Base-by-base conservation (phyloP, 2,329 filamentous ascomycete genomes). In the Ophiostoma novo-ulmi region DNA sequence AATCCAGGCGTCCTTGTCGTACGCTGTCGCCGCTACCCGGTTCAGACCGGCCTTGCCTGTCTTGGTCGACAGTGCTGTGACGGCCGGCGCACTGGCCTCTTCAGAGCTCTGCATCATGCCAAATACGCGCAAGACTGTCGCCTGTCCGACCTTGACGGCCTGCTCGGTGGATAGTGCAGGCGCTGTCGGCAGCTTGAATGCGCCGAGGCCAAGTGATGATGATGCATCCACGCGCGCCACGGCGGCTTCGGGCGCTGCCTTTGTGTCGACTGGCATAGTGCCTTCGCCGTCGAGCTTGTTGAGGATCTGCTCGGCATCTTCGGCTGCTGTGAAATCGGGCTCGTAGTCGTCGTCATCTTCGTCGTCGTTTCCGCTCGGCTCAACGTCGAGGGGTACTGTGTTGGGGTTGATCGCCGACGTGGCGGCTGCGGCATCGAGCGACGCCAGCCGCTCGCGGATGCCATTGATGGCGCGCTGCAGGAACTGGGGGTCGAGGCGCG, bases 1-100 rank as follows among this genome's bases (percentile, higher is more conserved):
- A 74, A 97, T 87, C 94, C 94, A 98, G 0, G 93, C 91, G 73
- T 97, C 94, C 73, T 90, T 86, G 76, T 94, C 93, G 75, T 93
- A 92, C 2, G 89, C 90, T 76, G 89, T 94, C 35, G 91, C 93
- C 0, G 94, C 94, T 52, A 97, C 83, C 67, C 94, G 87, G 76
- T 91, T 91, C 78, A 98, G 91, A 0, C 95, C 94, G 73, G 86
- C 82, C 80, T 89, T 88, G 76, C 84, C 82, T 78, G 87, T 63
- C 36, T 35, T 55, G 22, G n/a, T 61, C 20, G 52, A 58, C 31
- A 35, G 41, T 13, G 63, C 20, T 10, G 72, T 6, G 6, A 69
- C 48, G 1, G 44, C 22, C 2, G 68, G 85, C 72, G 83, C 79
- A 0, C 85, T 79, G 0, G 87, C 82, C 67, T 93, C 89, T 70